Evolutionary conservation across 208 protist species (phyloP).

Genomic region (Crithidia expoeki): DNA sequence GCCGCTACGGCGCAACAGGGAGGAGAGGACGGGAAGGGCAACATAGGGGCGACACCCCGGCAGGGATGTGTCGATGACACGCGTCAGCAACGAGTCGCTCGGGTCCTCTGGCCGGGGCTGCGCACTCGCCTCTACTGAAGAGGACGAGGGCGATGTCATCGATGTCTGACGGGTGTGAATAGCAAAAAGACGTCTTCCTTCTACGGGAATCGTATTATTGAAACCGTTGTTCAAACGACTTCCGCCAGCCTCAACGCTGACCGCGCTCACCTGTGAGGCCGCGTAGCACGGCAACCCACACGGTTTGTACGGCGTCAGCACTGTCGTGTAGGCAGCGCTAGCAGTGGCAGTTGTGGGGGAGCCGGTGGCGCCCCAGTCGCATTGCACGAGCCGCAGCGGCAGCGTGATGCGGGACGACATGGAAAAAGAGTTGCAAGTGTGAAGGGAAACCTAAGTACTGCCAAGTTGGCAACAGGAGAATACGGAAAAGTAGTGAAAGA

Average conservation of each 20-base stretch:
- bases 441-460: no score
- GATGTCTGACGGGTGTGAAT: constrained; percentile 24
- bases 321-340: neutral
- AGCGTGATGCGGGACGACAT: constrained; percentile 61
- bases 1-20: constrained; percentile 25
- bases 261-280: constrained; percentile 45
- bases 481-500: no score
- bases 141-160: neutral
- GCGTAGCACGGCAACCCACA: constrained; percentile 66
- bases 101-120: constrained; percentile 39
- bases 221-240: neutral
- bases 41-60: constrained; percentile 39
- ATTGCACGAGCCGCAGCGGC: constrained; percentile 58
- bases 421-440: neutral
- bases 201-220: neutral
- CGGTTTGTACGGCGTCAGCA: constrained; percentile 68
- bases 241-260: neutral
- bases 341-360: neutral
- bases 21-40: constrained; percentile 31
- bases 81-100: constrained; percentile 57
- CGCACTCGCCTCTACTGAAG: constrained; percentile 13
- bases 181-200: constrained; percentile 37
- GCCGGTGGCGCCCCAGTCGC: constrained; percentile 10
- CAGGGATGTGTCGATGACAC: constrained; percentile 47
- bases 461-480: no score